Percentiles rank a stretch among this genome's conserved stretches.
phyloP scores from a whole-genome alignment of 306 rosid genomes.

The Ormosia emarginata region DNA sequence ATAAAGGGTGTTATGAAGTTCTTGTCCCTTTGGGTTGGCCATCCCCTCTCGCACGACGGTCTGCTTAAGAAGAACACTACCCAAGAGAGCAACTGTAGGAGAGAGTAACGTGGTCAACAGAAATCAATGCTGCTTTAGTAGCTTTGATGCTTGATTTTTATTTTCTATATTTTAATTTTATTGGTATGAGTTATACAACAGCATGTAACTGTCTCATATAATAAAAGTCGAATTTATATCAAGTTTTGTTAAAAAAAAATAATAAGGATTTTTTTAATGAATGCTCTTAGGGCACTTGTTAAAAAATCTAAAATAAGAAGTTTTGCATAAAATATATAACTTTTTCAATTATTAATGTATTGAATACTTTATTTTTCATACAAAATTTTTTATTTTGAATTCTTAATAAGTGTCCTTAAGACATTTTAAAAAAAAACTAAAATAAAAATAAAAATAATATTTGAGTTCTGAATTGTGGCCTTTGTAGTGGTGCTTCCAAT shows the following conservation, averaged over 20 bases:
- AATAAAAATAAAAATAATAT: too few species aligned
- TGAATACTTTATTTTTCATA: too few species aligned
- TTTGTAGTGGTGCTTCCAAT: background rate
- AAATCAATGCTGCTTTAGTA: background rate
- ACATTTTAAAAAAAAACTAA: too few species aligned
- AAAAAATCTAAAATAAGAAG: too few species aligned
- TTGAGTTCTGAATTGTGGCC: background rate
- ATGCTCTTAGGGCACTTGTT: too few species aligned
- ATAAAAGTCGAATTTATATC: background rate
- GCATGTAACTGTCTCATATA: too few species aligned
- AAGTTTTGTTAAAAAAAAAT: background rate
- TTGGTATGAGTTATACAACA: background rate
- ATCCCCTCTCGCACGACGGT: slow-evolving; percentile 30
- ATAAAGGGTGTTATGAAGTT: background rate
- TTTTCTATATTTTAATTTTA: background rate
- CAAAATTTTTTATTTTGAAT: too few species aligned
- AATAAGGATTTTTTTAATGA: too few species aligned
- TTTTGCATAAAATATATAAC: too few species aligned
- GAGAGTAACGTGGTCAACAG: background rate
- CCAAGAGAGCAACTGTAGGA: slow-evolving; percentile 46
- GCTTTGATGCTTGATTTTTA: background rate
- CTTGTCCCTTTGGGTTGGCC: background rate
- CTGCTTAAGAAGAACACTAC: slow-evolving; percentile 23
- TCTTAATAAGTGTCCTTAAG: too few species aligned
- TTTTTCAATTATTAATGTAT: too few species aligned